Percentiles rank a stretch among this genome's conserved stretches.
Evolutionary conservation across 208 protist genomes (phyloP).

Genomic region (Phytomonas sp.): DNA sequence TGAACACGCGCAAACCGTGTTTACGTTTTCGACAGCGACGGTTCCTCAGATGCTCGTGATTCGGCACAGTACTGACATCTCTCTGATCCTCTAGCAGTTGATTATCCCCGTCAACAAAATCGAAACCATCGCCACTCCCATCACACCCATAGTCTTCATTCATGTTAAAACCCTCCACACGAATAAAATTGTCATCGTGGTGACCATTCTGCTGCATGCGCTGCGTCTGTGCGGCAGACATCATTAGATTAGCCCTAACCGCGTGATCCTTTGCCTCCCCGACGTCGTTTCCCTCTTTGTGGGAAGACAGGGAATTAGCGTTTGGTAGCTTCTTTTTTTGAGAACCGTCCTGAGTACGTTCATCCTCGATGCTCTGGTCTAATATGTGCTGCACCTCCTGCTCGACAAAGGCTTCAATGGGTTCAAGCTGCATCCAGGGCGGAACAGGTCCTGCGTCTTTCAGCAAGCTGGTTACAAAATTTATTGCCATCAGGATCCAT

Average conservation of each 20-base stretch:
- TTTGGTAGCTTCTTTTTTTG: background rate
- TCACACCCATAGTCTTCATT: background rate
- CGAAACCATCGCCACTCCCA: background rate
- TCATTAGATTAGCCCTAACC: background rate
- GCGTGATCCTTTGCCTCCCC: background rate
- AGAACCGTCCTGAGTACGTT: background rate
- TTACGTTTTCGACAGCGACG: constrained; percentile 30
- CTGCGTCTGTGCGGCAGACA: background rate
- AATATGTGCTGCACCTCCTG: constrained; percentile 1
- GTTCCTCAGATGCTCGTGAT: constrained; percentile 16
- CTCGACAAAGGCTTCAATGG: constrained; percentile 3
- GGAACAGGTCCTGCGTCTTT: constrained; percentile 7
- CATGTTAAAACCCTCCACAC: background rate
- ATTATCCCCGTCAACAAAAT: background rate
- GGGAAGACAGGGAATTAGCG: background rate
- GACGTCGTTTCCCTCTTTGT: background rate
- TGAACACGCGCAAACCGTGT: constrained; percentile 23
- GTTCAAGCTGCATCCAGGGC: constrained; percentile 1
- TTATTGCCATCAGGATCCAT: constrained; percentile 5
- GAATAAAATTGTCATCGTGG: background rate
- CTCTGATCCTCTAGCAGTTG: constrained; percentile 1
- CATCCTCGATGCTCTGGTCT: constrained; percentile 2
- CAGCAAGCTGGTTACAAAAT: background rate
- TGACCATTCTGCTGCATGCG: background rate
- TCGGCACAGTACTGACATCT: background rate